Evolutionary conservation across 441 rosid genomes (phyloP).

Genomic region (Omphalea diandra): DNA sequence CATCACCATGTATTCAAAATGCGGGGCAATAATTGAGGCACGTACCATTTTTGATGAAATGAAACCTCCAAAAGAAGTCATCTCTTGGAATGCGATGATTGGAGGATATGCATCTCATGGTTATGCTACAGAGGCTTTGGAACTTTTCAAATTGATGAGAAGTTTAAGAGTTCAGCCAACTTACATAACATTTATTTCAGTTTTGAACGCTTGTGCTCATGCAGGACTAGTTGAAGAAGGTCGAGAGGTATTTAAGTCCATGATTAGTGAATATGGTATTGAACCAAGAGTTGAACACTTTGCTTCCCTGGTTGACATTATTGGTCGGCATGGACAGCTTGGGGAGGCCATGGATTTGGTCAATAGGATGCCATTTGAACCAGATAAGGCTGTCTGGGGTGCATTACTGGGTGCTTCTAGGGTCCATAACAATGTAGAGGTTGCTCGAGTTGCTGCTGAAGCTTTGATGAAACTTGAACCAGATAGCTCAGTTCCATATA

Average conservation of each 20-base stretch:
- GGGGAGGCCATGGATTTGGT: conserved; percentile 51
- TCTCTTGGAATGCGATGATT: conserved; percentile 79
- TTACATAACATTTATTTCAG: conserved; percentile 59
- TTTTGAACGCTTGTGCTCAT: conserved; percentile 61
- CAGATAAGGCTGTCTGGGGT: conserved; percentile 72
- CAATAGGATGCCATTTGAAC: conserved; percentile 55
- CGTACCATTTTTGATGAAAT: conserved; percentile 42
- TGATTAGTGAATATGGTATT: conserved; percentile 49
- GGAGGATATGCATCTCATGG: conserved; percentile 74
- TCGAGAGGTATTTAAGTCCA: conserved; percentile 43
- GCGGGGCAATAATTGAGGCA: conserved; percentile 56
- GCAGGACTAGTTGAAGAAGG: too few relatives aligned
- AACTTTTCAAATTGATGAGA: conserved; percentile 50
- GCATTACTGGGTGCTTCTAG: conserved; percentile 64
- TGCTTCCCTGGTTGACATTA: conserved; percentile 50
- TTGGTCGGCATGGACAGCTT: conserved; percentile 58
- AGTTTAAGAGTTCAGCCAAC: conserved; percentile 43
- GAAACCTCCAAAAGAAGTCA: conserved; percentile 45
- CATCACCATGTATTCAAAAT: conserved; percentile 66
- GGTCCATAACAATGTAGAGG: conserved; percentile 44
- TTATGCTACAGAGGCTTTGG: conserved; percentile 49
- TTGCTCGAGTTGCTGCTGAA: conserved; percentile 61
- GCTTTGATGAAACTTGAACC: conserved; percentile 61
- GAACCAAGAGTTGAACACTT: conserved; percentile 59
- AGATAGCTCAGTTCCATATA: conserved; percentile 55